phyloP scores from a whole-genome alignment of 1,139 yeast species.

The Scheffersomyces segobiensis region DNA sequence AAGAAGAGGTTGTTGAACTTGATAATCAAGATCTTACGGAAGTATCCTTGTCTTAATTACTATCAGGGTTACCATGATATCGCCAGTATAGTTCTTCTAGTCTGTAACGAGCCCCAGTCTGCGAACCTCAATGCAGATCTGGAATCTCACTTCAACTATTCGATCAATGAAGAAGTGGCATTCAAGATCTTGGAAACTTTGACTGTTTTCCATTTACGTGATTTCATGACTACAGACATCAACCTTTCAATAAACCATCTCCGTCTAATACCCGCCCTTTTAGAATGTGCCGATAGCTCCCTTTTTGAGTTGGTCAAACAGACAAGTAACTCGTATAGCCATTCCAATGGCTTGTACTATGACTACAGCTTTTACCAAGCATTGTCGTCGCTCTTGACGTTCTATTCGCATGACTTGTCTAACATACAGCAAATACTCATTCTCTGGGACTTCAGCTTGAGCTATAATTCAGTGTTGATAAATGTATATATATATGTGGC shows the following conservation, averaged over 20 bases:
- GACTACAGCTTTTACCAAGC: conserved; percentile 58
- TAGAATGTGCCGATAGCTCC: conserved; percentile 50
- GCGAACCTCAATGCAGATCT: conserved; percentile 5
- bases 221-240: conserved; percentile 77
- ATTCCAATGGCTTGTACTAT: conserved; percentile 30
- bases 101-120: conserved; percentile 31
- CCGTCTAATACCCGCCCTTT: conserved; percentile 60
- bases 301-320: conserved; percentile 51
- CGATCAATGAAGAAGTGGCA: conserved; percentile 38
- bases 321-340: conserved; percentile 29
- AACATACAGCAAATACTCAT: conserved; percentile 50
- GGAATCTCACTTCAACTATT: conserved; percentile 4
- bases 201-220: conserved; percentile 68
- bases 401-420: conserved; percentile 73
- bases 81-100: conserved; percentile 65
- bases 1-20: conserved; percentile 47
- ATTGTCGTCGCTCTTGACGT: conserved; percentile 72
- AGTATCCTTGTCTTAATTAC: conserved; percentile 64
- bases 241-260: conserved; percentile 67
- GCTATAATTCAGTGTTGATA: conserved; percentile 44
- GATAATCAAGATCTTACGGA: conserved; percentile 57
- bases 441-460: conserved; percentile 64
- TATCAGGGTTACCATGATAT: conserved; percentile 95
- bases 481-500: conserved; percentile 60
- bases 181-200: conserved; percentile 55